A percentile compares a stretch with the other conserved stretches of the same genome.
Evolutionary conservation across 2,329 filamentous ascomycete genomes (phyloP).

Genomic region (Coniella lustricola): DNA sequence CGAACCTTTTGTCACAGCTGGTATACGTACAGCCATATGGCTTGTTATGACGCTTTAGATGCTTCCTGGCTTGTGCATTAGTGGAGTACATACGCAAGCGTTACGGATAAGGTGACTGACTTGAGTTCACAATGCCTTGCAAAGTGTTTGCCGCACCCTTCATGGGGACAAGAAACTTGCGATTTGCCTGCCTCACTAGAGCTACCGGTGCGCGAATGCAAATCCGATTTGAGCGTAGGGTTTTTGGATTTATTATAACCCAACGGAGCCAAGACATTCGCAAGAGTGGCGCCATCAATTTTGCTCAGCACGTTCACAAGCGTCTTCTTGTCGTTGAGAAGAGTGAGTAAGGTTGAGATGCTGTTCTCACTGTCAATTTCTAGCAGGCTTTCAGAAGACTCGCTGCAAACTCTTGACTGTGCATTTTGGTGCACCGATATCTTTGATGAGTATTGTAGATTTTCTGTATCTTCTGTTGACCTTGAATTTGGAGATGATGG

Average conservation of each 20-base stretch:
- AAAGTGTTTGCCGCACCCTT: slow-evolving; percentile 40
- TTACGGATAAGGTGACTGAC: slow-evolving; percentile 31
- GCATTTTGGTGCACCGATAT: not conserved
- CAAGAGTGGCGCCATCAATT: slow-evolving; percentile 25
- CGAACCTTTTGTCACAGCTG: slow-evolving; percentile 65
- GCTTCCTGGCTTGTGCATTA: slow-evolving; percentile 54
- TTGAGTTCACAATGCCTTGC: slow-evolving; percentile 49
- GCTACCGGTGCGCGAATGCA: slow-evolving; percentile 3
- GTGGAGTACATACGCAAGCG: slow-evolving; percentile 9
- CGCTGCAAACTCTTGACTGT: not conserved
- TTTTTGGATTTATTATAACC: slow-evolving; percentile 19
- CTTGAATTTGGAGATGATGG: not conserved
- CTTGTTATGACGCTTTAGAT: slow-evolving; percentile 70
- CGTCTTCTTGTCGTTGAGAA: slow-evolving; percentile 23
- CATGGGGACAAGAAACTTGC: slow-evolving; percentile 13
- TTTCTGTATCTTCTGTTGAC: not conserved
- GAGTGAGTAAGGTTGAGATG: slow-evolving; percentile 11
- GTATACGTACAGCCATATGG: slow-evolving; percentile 77
- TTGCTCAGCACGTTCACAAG: slow-evolving; percentile 27
- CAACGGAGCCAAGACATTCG: slow-evolving; percentile 24
- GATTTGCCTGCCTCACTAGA: not conserved
- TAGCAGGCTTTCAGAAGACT: not conserved
- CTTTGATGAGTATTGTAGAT: not conserved
- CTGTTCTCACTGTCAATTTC: not conserved
- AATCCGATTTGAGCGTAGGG: slow-evolving; percentile 17